These are phyloP conservation scores for Cronartium quercuum DNA, from an alignment of 1,284 basidiomycete species.

Conservation along the genomic window DNA sequence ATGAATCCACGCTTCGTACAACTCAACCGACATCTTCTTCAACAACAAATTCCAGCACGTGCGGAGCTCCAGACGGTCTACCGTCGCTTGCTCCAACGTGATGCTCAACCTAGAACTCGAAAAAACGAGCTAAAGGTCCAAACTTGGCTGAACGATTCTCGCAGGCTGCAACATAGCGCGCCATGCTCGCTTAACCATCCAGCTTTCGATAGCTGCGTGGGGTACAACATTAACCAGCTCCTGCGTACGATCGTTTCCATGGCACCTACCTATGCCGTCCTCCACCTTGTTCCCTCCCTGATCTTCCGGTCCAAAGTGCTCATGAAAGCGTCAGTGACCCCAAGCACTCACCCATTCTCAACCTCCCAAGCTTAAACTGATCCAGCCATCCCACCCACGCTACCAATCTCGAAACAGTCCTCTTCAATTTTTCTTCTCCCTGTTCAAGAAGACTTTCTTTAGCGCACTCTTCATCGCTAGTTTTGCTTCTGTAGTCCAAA, in stretches of 20 bases:
- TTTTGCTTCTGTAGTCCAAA: slow-evolving; percentile 23
- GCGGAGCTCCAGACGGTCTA: not conserved
- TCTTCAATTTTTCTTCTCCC: slow-evolving; percentile 10
- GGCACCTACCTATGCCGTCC: slow-evolving; percentile 33
- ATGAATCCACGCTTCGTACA: slow-evolving; percentile 17
- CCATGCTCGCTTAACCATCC: slow-evolving; percentile 29
- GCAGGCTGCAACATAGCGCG: not conserved
- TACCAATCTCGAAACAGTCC: slow-evolving; percentile 4
- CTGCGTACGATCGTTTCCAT: slow-evolving; percentile 9
- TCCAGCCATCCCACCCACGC: not conserved
- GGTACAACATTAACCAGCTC: not conserved
- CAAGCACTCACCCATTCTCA: not conserved
- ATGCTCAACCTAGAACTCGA: slow-evolving; percentile 11
- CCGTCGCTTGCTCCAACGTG: slow-evolving; percentile 6
- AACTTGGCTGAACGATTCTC: slow-evolving; percentile 11
- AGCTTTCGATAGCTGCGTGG: slow-evolving; percentile 18
- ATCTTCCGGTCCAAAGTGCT: slow-evolving; percentile 30
- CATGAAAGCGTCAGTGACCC: slow-evolving; percentile 9
- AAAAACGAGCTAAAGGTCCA: slow-evolving; percentile 15
- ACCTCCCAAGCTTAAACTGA: not conserved
- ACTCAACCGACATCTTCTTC: slow-evolving; percentile 15
- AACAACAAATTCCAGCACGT: not conserved
- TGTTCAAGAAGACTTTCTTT: slow-evolving; percentile 15
- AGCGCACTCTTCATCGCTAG: slow-evolving; percentile 24
- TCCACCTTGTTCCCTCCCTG: slow-evolving; percentile 29